Evolutionary conservation across 495 filamentous ascomycete species (phyloP).

Genomic region (Elaphomyces granulatus): DNA sequence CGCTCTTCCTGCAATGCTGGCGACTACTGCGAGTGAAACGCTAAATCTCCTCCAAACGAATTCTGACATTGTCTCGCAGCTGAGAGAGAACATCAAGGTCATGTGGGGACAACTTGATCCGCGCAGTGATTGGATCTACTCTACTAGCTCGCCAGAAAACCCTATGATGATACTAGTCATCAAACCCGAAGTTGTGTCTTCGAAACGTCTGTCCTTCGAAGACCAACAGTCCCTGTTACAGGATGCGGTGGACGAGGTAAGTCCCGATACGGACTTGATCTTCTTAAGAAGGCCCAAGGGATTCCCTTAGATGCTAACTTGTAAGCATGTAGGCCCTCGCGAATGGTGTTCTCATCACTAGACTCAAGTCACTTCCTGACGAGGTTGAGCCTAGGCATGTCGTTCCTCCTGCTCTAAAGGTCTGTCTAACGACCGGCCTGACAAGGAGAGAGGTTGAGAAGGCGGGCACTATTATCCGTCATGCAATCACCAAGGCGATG

Average conservation of each 20-base stretch:
- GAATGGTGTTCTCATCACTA: constrained; percentile 77
- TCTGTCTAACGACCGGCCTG: constrained; percentile 75
- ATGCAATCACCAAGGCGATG: constrained; percentile 85
- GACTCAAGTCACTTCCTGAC: constrained; percentile 62
- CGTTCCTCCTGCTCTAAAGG: constrained; percentile 68
- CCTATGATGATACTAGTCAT: constrained; percentile 75
- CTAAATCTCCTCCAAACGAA: constrained; percentile 69
- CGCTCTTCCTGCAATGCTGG: constrained; percentile 81
- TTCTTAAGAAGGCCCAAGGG: too few relatives aligned
- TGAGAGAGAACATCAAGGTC: constrained; percentile 67
- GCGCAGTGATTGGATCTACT: constrained; percentile 81
- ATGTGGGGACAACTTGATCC: constrained; percentile 84
- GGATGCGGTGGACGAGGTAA: constrained; percentile 87
- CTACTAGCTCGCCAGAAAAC: constrained; percentile 71
- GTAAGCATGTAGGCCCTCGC: constrained; percentile 46
- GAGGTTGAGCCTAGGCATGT: constrained; percentile 47
- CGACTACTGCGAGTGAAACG: constrained; percentile 86
- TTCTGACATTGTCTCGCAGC: constrained; percentile 57
- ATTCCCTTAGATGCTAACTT: too few relatives aligned
- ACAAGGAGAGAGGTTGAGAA: constrained; percentile 92
- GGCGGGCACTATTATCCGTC: constrained; percentile 72
- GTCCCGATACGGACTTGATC: constrained; percentile 11
- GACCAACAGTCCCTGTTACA: constrained; percentile 80
- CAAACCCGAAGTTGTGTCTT: constrained; percentile 67
- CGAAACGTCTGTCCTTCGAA: constrained; percentile 45